Conservation (phyloP, 306 rosid genomes). For the Ormosia semicastrata region DNA sequence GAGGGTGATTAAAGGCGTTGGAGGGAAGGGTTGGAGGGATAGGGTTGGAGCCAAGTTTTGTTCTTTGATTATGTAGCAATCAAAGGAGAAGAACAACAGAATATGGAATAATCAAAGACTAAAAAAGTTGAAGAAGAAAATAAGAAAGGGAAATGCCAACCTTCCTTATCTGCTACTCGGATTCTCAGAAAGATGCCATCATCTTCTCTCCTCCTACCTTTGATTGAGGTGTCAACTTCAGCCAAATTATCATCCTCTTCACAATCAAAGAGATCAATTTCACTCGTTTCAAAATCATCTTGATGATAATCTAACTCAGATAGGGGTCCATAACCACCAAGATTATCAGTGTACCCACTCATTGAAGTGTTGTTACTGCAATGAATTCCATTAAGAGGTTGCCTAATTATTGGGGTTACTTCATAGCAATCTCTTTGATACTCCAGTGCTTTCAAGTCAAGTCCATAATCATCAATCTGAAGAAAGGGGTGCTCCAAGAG, state of each 20-base stretch:
- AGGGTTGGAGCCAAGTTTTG: no score
- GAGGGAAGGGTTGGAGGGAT: no score
- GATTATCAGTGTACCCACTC: constrained; percentile 45
- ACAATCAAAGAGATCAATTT: constrained; percentile 67
- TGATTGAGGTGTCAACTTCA: constrained; percentile 64
- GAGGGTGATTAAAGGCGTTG: no score
- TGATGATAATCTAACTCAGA: constrained; percentile 44
- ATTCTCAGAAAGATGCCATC: constrained; percentile 84
- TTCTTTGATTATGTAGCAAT: background rate
- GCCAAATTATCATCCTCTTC: constrained; percentile 68
- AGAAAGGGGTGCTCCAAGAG: constrained; percentile 89
- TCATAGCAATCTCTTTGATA: constrained; percentile 58
- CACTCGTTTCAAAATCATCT: constrained; percentile 44
- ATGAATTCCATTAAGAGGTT: constrained; percentile 48
- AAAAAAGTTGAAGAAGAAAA: background rate
- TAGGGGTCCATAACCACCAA: constrained; percentile 51
- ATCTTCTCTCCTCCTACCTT: constrained; percentile 73
- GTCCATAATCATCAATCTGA: constrained; percentile 64
- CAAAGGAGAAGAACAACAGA: constrained; percentile 6
- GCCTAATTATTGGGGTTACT: constrained; percentile 46
- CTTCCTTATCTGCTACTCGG: constrained; percentile 90
- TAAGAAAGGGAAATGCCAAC: constrained; percentile 40
- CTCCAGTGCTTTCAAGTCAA: constrained; percentile 43
- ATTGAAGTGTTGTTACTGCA: constrained; percentile 35
- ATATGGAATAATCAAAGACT: constrained; percentile 25